Conservation (phyloP, 2,329 filamentous ascomycete species). For the Diplodia intermedia region DNA sequence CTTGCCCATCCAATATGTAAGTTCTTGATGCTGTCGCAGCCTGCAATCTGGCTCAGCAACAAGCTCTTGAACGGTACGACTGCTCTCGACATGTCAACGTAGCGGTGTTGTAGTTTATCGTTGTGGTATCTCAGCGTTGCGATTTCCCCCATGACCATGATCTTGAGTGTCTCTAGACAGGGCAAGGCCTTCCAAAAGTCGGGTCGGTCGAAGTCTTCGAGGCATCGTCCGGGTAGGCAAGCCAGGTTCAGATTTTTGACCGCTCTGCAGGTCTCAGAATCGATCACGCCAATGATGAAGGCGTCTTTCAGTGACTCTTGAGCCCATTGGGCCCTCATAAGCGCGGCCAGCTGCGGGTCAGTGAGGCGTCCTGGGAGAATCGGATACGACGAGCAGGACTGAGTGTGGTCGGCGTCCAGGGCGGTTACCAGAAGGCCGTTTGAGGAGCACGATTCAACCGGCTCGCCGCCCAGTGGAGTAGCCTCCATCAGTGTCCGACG, state of each 20-base stretch:
- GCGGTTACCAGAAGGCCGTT: conserved; percentile 8
- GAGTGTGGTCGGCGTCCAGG: background rate
- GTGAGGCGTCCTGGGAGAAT: conserved; percentile 65
- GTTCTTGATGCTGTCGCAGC: conserved; percentile 59
- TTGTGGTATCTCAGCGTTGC: conserved; percentile 62
- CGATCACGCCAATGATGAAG: conserved; percentile 69
- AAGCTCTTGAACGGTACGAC: conserved; percentile 60
- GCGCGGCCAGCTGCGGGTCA: conserved; percentile 70
- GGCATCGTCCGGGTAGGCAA: conserved; percentile 67
- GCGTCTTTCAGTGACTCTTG: conserved; percentile 72
- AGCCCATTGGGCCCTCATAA: conserved; percentile 72
- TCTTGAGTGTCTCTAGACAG: conserved; percentile 60
- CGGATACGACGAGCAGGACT: conserved; percentile 28
- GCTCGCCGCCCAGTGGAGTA: background rate
- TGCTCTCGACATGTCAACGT: conserved; percentile 60
- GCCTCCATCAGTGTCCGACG: conserved; percentile 11
- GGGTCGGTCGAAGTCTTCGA: conserved; percentile 61
- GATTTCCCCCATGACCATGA: conserved; percentile 72
- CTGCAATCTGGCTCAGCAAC: conserved; percentile 59
- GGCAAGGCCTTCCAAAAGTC: conserved; percentile 69
- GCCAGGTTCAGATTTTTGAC: conserved; percentile 69
- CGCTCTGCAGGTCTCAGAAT: conserved; percentile 63
- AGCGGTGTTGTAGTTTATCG: conserved; percentile 51
- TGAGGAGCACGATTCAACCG: background rate
- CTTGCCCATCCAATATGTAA: conserved; percentile 71